These are phyloP conservation scores for Populus nigra DNA, from an alignment of 345 rosid genomes.

Conservation along the genomic window DNA sequence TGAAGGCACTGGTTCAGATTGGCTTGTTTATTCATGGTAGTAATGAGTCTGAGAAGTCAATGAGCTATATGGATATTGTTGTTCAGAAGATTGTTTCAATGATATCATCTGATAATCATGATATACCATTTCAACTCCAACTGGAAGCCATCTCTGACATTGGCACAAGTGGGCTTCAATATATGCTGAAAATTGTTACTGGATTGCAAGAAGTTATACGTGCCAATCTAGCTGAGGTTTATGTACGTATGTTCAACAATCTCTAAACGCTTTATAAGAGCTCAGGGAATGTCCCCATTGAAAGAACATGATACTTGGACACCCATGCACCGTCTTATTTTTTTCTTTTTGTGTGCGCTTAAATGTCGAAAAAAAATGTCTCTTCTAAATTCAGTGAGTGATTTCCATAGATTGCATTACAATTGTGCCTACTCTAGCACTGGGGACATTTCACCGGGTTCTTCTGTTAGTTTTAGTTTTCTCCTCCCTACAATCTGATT, in stretches of 20 bases:
- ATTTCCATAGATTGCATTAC: background rate
- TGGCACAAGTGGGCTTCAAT: slow-evolving; percentile 49
- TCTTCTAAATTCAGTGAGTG: slow-evolving; percentile 10
- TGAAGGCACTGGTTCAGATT: slow-evolving; percentile 67
- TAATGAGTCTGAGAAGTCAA: slow-evolving; percentile 52
- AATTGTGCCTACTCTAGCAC: background rate
- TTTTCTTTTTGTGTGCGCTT: background rate
- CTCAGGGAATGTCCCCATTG: slow-evolving; percentile 13
- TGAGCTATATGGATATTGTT: slow-evolving; percentile 56
- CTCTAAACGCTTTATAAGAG: slow-evolving; percentile 8
- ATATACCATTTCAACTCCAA: slow-evolving; percentile 51
- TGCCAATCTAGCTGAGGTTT: slow-evolving; percentile 54
- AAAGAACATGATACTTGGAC: slow-evolving; percentile 12
- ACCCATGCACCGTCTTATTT: background rate
- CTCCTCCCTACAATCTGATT: background rate
- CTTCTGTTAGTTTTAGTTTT: background rate
- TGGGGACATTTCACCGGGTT: background rate
- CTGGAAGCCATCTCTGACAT: slow-evolving; percentile 63
- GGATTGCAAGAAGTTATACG: slow-evolving; percentile 59
- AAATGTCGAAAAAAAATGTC: background rate
- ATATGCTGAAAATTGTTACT: slow-evolving; percentile 57
- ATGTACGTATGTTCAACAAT: slow-evolving; percentile 47
- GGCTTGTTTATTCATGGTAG: slow-evolving; percentile 56
- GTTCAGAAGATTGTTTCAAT: slow-evolving; percentile 53
- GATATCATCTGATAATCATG: slow-evolving; percentile 41